Percentiles rank a stretch among this genome's conserved stretches.
Conservation (phyloP, 2,329 filamentous ascomycete genomes). For the Cercospora sp. region DNA sequence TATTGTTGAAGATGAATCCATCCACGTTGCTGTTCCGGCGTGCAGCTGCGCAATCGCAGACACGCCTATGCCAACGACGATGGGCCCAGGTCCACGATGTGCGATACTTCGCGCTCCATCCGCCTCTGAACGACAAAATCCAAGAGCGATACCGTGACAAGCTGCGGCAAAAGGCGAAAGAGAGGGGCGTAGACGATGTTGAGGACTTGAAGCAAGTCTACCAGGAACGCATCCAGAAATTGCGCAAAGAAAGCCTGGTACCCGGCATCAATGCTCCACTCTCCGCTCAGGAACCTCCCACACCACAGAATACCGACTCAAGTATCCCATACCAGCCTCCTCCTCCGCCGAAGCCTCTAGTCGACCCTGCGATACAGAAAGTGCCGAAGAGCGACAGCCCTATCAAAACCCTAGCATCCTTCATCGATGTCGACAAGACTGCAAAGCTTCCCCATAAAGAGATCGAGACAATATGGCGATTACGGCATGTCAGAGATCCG, state of each 20-base stretch:
- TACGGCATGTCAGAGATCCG: conserved; percentile 73
- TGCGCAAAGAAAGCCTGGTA: conserved; percentile 67
- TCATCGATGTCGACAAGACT: conserved; percentile 78
- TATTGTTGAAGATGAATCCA: conserved; percentile 18
- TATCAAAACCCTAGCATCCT: conserved; percentile 65
- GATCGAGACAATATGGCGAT: conserved; percentile 84
- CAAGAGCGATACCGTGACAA: conserved; percentile 85
- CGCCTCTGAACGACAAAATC: conserved; percentile 54
- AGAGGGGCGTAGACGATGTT: conserved; percentile 68
- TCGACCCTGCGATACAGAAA: conserved; percentile 30
- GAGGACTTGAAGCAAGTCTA: conserved; percentile 79
- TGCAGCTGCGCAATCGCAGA: conserved; percentile 21
- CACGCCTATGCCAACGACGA: conserved; percentile 62
- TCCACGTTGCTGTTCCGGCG: conserved; percentile 29
- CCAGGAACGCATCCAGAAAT: conserved; percentile 73
- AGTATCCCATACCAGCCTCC: conserved; percentile 40
- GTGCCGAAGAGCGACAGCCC: conserved; percentile 46
- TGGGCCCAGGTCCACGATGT: conserved; percentile 93
- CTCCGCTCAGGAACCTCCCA: conserved; percentile 31
- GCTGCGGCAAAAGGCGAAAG: conserved; percentile 75
- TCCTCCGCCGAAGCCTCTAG: conserved; percentile 40
- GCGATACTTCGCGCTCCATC: conserved; percentile 81
- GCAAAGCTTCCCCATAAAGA: conserved; percentile 73
- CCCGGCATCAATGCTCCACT: conserved; percentile 52
- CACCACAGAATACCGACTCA: conserved; percentile 26